phyloP scores from a whole-genome alignment of 805 yeast species.

The Sungouiozyma ichnusensis region DNA sequence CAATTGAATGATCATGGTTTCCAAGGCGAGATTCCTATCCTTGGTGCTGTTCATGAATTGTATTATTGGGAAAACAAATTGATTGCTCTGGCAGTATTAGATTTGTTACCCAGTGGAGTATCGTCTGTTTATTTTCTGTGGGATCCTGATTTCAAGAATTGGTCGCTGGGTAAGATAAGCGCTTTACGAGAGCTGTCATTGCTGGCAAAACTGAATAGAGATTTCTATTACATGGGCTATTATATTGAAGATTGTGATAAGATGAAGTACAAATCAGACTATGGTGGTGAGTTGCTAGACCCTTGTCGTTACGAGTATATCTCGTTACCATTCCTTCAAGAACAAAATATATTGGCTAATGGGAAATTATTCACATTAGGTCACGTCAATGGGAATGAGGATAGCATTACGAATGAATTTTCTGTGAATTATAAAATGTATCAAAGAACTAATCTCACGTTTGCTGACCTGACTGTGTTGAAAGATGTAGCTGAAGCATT shows the following conservation, averaged over 20 bases:
- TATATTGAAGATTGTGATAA: constrained; percentile 70
- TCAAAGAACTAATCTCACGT: neutral
- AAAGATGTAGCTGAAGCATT: constrained; percentile 29
- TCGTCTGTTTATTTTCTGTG: constrained; percentile 83
- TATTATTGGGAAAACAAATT: constrained; percentile 54
- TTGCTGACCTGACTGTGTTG: neutral
- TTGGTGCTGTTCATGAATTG: constrained; percentile 71
- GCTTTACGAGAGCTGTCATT: constrained; percentile 61
- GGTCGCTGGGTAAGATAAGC: constrained; percentile 69
- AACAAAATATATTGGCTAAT: constrained; percentile 10
- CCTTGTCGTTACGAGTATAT: constrained; percentile 37
- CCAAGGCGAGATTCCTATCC: too few species aligned
- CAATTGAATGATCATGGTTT: constrained; percentile 33
- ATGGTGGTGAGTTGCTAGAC: constrained; percentile 67
- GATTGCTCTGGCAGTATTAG: constrained; percentile 69
- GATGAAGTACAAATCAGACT: constrained; percentile 71
- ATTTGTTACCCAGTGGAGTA: constrained; percentile 61
- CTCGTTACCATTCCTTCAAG: constrained; percentile 11
- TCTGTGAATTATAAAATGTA: neutral
- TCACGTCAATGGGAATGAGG: constrained; percentile 4
- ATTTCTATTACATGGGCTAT: constrained; percentile 62
- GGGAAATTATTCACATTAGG: constrained; percentile 21
- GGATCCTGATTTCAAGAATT: constrained; percentile 66
- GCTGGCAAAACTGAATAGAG: constrained; percentile 30
- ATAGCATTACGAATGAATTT: too few species aligned